Percentiles rank a stretch among this genome's conserved stretches.
These are phyloP conservation scores for Paraglomus brasilianum DNA, from an alignment of 192 early-diverging fungal species.

Conservation along the genomic window DNA sequence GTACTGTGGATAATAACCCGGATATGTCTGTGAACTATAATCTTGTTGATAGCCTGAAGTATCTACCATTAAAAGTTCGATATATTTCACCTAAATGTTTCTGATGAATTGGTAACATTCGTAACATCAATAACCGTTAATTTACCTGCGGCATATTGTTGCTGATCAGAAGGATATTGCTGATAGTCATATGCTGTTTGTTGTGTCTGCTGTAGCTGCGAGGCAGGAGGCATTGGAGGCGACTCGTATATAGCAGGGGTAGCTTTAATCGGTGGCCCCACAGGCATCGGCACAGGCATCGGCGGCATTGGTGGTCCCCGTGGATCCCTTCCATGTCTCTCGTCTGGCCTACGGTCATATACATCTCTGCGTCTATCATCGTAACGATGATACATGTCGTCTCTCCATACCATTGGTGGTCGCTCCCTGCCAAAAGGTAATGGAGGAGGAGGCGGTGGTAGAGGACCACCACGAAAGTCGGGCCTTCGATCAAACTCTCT, in stretches of 20 bases:
- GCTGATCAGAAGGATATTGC: conserved; percentile 28
- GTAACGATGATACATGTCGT: conserved; percentile 36
- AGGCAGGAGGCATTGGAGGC: conserved; percentile 32
- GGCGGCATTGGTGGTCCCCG: conserved; percentile 35
- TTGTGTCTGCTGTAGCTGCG: conserved; percentile 38
- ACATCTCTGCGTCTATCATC: conserved; percentile 42
- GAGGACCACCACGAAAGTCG: conserved; percentile 32
- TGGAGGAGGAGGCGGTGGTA: conserved; percentile 31
- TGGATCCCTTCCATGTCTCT: conserved; percentile 36
- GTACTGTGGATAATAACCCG: conserved; percentile 34
- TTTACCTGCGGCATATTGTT: conserved; percentile 17
- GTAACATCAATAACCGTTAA: neutral
- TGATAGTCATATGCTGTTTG: conserved; percentile 36
- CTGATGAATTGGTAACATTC: neutral
- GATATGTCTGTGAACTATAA: conserved; percentile 37
- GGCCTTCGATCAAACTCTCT: conserved; percentile 42
- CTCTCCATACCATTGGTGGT: conserved; percentile 35
- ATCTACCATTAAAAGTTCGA: neutral
- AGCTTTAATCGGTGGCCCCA: conserved; percentile 37
- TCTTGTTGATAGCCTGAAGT: conserved; percentile 25
- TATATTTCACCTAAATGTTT: neutral
- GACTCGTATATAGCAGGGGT: conserved; percentile 39
- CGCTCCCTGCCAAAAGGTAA: conserved; percentile 37
- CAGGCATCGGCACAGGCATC: conserved; percentile 3
- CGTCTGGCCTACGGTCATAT: conserved; percentile 36